phyloP scores from a whole-genome alignment of 371 early-diverging fungal genomes.

The Mortierella sp. region DNA sequence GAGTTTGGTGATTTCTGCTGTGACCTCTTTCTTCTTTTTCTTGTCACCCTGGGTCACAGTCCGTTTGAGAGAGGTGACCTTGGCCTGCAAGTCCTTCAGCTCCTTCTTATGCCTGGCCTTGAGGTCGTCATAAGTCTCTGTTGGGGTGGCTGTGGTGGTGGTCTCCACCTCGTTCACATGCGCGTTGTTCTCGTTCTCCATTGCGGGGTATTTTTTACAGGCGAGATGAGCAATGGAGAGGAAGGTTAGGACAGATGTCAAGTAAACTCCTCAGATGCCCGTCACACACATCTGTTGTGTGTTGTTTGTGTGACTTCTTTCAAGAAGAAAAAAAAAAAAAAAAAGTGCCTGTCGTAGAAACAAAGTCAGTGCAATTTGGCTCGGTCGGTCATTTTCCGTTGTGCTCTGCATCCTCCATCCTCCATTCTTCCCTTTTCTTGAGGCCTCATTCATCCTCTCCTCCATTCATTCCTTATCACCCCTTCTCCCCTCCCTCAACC shows the following conservation, averaged over 20 bases:
- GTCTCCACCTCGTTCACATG: no score
- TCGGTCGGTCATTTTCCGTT: neutral
- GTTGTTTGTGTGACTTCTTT: neutral
- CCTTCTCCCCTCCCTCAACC: neutral
- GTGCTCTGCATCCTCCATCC: neutral
- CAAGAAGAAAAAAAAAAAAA: neutral
- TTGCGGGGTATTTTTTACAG: no score
- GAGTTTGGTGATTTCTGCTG: constrained; percentile 72
- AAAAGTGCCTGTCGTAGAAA: constrained; percentile 8
- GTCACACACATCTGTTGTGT: neutral
- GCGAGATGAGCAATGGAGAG: no score
- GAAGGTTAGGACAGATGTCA: no score
- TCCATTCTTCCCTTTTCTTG: neutral
- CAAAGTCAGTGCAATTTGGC: no score
- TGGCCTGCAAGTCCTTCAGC: constrained; percentile 74
- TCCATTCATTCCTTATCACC: neutral
- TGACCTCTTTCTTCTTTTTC: constrained; percentile 87
- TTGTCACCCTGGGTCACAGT: constrained; percentile 82
- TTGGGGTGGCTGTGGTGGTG: neutral
- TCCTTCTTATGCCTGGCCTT: constrained; percentile 82
- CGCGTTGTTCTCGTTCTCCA: no score
- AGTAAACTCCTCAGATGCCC: no score
- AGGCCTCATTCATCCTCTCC: neutral
- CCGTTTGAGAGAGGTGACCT: constrained; percentile 80
- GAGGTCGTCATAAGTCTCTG: constrained; percentile 65